A percentile compares a stretch with the other conserved stretches of the same genome.
These are phyloP conservation scores for Pseudogymnoascus verrucosus DNA, from an alignment of 2,329 filamentous ascomycete genomes.

Conservation along the genomic window DNA sequence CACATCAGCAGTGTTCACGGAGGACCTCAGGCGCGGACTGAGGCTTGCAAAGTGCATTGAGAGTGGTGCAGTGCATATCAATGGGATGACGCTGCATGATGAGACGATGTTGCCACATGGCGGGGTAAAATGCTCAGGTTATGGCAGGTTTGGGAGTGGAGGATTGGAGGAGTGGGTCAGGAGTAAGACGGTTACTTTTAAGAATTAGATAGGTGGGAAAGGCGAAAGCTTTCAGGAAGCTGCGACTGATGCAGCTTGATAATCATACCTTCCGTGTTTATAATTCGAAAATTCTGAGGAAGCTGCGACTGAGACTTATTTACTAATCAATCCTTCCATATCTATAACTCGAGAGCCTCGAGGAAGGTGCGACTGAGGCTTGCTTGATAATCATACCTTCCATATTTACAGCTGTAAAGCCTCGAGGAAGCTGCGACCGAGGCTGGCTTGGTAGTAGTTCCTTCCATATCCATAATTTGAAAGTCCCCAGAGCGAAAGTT, in stretches of 20 bases:
- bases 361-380: no score
- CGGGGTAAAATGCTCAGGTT: conserved; percentile 56
- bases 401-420: no score
- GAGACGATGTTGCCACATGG: conserved; percentile 57
- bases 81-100: conserved; percentile 58
- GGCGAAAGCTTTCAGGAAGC: neutral
- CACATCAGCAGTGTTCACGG: conserved; percentile 62
- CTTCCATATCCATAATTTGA: no score
- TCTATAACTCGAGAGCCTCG: no score
- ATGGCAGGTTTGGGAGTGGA: conserved; percentile 46
- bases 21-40: conserved; percentile 52
- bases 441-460: no score
- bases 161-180: conserved; percentile 55
- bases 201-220: neutral
- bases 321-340: no score
- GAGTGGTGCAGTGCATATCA: conserved; percentile 60
- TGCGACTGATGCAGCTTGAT: no score
- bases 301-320: no score
- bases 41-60: conserved; percentile 55
- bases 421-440: no score
- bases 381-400: no score
- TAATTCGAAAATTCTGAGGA: no score
- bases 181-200: conserved; percentile 56
- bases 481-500: neutral
- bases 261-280: no score